Evolutionary conservation across 2,329 filamentous ascomycete species (phyloP).

Genomic region (Colletotrichum incanum): DNA sequence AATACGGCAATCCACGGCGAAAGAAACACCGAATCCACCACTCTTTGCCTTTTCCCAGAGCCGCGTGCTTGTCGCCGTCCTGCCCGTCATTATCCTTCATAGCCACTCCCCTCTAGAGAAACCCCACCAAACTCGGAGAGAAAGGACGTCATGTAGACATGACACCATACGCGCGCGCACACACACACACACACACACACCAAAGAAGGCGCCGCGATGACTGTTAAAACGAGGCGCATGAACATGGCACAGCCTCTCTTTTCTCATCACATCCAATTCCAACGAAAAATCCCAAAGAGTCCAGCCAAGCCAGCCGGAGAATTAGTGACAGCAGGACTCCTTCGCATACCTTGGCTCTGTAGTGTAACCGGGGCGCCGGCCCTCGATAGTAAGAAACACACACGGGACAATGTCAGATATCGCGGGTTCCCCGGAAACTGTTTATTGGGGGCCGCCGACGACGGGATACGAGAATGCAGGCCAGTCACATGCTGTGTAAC

Average conservation of each 20-base stretch:
- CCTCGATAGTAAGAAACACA: not conserved
- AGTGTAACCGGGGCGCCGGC: slow-evolving; percentile 33
- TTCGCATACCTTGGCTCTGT: slow-evolving; percentile 38
- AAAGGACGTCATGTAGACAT: slow-evolving; percentile 39
- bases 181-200: slow-evolving; percentile 6
- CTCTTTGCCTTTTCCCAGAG: slow-evolving; percentile 5
- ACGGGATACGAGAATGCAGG: slow-evolving; percentile 25
- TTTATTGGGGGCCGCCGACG: not conserved
- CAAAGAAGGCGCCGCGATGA: slow-evolving; percentile 2
- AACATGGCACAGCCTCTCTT: slow-evolving; percentile 32
- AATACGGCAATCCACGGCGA: slow-evolving; percentile 11
- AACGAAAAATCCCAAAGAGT: not conserved
- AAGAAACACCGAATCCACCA: not conserved
- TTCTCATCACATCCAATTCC: slow-evolving; percentile 5
- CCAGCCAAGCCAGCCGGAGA: slow-evolving; percentile 27
- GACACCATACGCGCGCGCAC: slow-evolving; percentile 8
- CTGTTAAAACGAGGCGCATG: slow-evolving; percentile 31
- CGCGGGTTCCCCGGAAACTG: slow-evolving; percentile 29
- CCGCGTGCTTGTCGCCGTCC: slow-evolving; percentile 22
- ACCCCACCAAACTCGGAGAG: not conserved
- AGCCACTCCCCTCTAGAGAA: not conserved
- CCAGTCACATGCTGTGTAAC: slow-evolving; percentile 41
- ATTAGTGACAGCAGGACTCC: slow-evolving; percentile 18
- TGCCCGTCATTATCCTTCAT: not conserved
- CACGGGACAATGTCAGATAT: slow-evolving; percentile 24